Evolutionary conservation across 768 basidiomycete species (phyloP), one percentile per base, ranked within the genome.

Genomic region (Podaxis mareebaensis): DNA sequence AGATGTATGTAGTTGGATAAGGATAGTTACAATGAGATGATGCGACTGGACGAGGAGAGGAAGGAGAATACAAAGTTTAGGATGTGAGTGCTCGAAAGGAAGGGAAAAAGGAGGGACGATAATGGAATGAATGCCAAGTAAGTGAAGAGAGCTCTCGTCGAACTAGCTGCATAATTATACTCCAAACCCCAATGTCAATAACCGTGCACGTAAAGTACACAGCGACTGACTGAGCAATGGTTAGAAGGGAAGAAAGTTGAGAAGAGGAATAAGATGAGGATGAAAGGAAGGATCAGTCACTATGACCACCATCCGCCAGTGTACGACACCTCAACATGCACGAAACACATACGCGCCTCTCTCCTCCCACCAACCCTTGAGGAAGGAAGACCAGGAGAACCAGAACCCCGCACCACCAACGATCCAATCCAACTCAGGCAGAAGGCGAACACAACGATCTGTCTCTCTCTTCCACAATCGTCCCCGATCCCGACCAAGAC

Each of bases 11-110:
- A 61, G 59, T 51, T 42, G 53, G 42, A 36, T 52, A 53, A 38
- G 39, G 52, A 60, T 3, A 42, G 44, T 46, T 58, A 58, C 57
- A 58, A 53, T 42, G 49, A 40, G 49, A 53, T 61, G 39, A 53
- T 61, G 60, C 60, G 52, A 53, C 58, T 61, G 44, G 60, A 61
- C 39, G 38, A 26, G 26, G 26, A 39, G 48, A 20, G 22, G 52
- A 59, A 12, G 30, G 44, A 33, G 40, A 44, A 20, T 20, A 46
- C 39, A 61, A 54, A 44, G 53, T 54, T 26, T 44, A 55, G 44
- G 28, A 52, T 61, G 44, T 61, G 60, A 55, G 60, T 61, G 22
- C 4, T 28, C 8, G 40, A 12, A 30, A 28, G 20, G 52, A 33
- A 46, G 12, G 22, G 44, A 54, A 46, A 30, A 30, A 61, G 11